Evolutionary conservation across 2,329 filamentous ascomycete species (phyloP).

Genomic region (Talaromyces sp.): DNA sequence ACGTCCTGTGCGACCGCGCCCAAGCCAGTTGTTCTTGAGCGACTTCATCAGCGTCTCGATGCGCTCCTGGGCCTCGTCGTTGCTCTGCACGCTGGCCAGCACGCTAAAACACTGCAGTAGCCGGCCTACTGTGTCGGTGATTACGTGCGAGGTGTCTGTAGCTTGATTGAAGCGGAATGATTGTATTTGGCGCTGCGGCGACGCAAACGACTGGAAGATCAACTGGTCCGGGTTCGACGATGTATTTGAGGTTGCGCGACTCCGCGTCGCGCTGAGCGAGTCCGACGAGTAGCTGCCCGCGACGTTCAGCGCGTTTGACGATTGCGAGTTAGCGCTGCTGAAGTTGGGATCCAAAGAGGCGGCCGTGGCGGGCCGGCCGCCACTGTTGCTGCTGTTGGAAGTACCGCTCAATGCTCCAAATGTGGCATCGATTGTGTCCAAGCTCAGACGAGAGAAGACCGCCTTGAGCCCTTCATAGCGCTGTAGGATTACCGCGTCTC

Average conservation of each 20-base stretch:
- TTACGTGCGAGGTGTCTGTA: slow-evolving; percentile 56
- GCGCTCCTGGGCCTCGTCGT: slow-evolving; percentile 68
- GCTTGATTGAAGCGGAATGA: slow-evolving; percentile 27
- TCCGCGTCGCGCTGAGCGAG: slow-evolving; percentile 54
- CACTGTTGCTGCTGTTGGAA: slow-evolving; percentile 40
- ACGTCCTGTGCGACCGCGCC: slow-evolving; percentile 78
- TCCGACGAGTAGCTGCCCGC: slow-evolving; percentile 51
- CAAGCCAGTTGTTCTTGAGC: slow-evolving; percentile 95
- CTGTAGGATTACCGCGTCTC: slow-evolving; percentile 81
- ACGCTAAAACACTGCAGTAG: slow-evolving; percentile 97
- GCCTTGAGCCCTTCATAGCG: slow-evolving; percentile 83
- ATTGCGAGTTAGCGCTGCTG: slow-evolving; percentile 75
- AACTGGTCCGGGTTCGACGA: slow-evolving; percentile 47
- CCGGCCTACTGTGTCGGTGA: slow-evolving; percentile 88
- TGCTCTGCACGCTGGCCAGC: slow-evolving; percentile 67
- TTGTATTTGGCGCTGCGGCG: slow-evolving; percentile 31
- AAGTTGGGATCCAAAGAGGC: slow-evolving; percentile 68
- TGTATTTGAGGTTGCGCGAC: slow-evolving; percentile 82
- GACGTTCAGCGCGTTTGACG: slow-evolving; percentile 71
- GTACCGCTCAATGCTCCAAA: slow-evolving; percentile 38
- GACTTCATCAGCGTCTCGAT: slow-evolving; percentile 80
- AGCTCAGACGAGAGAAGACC: slow-evolving; percentile 81
- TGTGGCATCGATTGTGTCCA: slow-evolving; percentile 66
- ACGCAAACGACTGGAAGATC: slow-evolving; percentile 38
- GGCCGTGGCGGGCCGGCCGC: slow-evolving; percentile 64